Evolutionary conservation across 345 rosid genomes (phyloP), one percentile per base, ranked within the genome.

Genomic region (Arabidopsis thaliana): DNA sequence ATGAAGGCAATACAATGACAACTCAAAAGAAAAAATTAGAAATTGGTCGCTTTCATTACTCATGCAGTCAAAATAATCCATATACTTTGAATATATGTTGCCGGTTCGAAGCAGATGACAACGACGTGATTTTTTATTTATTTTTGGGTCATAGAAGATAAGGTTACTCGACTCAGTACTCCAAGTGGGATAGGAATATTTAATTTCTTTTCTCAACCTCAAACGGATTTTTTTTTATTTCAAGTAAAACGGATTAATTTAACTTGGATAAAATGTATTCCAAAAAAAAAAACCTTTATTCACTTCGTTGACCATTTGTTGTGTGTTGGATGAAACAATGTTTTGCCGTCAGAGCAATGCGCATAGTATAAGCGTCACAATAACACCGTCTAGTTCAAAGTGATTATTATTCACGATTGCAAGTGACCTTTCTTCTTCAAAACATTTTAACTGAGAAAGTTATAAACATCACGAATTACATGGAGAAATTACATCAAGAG

Each of bases 1-100:
- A 58, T 30, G 73, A 49, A 59, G 36, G 73, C n/a, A 12, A 66
- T 36, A 74, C 69, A 75, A 50, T 51, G 74, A 75, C 79, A 68
- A 60, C 69, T 75, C 74, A 67, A 59, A 75, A 67, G 34, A 58
- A 23, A 23, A 59, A 36, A 36, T 12, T 32, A 67, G 36, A 74
- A 23, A 59, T 28, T 22, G 12, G 74, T 67, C 73, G 69, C 51
- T 75, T 75, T 75, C 79, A 67, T 67, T 59, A 40, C 50, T 38
- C 73, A 74, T 49, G 78, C 73, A 58, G 53, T 66, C 67, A 67
- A 24, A 4, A 33, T 22, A 56, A 36, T 12, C 40, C 33, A 53
- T 23, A 48, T 46, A n/a, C 59, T 49, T 49, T 36, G 12, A 38
- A 50, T 61, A 14, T 62, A 0, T 22, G 7, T 32, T 48, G 58